A percentile compares a stretch with the other conserved stretches of the same genome.
Conservation (phyloP, 169 alveolate species). For the Cryptosporidium baileyi region DNA sequence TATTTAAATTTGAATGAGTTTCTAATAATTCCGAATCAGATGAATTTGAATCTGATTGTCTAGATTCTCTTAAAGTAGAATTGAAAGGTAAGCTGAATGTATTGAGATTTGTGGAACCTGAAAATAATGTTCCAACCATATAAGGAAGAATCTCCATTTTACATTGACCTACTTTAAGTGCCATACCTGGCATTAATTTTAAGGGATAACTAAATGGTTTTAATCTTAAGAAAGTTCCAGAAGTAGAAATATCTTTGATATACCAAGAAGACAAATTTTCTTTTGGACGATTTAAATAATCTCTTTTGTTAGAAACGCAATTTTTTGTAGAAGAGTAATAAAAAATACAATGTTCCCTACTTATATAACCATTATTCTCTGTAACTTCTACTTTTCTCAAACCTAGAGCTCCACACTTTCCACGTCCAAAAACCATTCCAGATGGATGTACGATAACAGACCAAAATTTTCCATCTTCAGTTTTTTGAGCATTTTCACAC, state of each 20-base stretch:
- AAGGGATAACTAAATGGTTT: conserved; percentile 84
- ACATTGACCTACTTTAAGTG: conserved; percentile 89
- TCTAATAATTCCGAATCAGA: background rate
- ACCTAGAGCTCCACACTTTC: conserved; percentile 48
- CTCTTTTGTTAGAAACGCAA: background rate
- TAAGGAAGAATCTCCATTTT: conserved; percentile 79
- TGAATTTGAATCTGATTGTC: background rate
- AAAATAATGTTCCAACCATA: background rate
- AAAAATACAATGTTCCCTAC: conserved; percentile 88
- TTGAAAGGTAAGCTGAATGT: background rate
- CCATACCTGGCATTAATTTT: conserved; percentile 79
- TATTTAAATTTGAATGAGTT: background rate
- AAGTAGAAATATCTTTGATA: conserved; percentile 84
- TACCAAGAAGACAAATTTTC: conserved; percentile 77
- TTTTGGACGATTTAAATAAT: background rate
- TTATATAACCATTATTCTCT: conserved; percentile 84
- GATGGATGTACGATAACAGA: conserved; percentile 61
- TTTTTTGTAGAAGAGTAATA: conserved; percentile 16
- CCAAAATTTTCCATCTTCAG: conserved; percentile 53
- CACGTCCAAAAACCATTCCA: conserved; percentile 70
- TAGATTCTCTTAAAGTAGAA: background rate
- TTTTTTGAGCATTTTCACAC: conserved; percentile 39
- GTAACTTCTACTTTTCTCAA: conserved; percentile 64
- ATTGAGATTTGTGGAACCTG: background rate
- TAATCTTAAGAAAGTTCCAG: conserved; percentile 86